phyloP scores from a whole-genome alignment of 1,139 yeast species.

The Taphrina pruni region DNA sequence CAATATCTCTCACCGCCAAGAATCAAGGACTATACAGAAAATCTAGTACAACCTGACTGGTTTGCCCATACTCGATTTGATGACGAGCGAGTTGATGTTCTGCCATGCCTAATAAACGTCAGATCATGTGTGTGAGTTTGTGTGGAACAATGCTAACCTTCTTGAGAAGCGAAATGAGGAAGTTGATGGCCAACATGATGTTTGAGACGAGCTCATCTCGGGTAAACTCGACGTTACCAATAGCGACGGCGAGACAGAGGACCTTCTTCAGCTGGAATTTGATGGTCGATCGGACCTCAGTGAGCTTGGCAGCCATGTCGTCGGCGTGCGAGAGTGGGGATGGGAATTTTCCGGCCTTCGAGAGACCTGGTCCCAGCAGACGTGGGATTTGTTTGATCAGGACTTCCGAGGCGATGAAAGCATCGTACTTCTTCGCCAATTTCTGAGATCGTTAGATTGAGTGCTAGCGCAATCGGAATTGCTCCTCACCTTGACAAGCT shows the following conservation, averaged over 20 bases:
- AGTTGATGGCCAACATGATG: constrained; percentile 98
- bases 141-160: constrained; percentile 58
- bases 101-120: constrained; percentile 72
- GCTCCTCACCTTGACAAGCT: constrained; percentile 72
- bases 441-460: constrained; percentile 55
- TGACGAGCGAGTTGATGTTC: constrained; percentile 98
- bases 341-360: constrained; percentile 99
- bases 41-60: constrained; percentile 64
- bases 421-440: constrained; percentile 99
- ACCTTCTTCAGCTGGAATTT: constrained; percentile 97
- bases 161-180: constrained; percentile 98
- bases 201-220: constrained; percentile 96
- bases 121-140: too few relatives aligned
- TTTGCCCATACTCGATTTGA: constrained; percentile 99
- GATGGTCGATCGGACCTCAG: constrained; percentile 98
- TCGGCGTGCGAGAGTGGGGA: constrained; percentile 99
- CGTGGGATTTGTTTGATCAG: constrained; percentile 99
- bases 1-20: background rate
- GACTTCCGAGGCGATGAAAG: constrained; percentile 98
- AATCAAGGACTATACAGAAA: constrained; percentile 1
- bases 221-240: constrained; percentile 99
- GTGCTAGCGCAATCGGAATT: constrained; percentile 34
- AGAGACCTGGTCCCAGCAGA: constrained; percentile 99
- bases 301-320: constrained; percentile 94
- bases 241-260: constrained; percentile 90